Conservation (phyloP, 2,329 filamentous ascomycete species). For the Ilyonectria mors-panacis region DNA sequence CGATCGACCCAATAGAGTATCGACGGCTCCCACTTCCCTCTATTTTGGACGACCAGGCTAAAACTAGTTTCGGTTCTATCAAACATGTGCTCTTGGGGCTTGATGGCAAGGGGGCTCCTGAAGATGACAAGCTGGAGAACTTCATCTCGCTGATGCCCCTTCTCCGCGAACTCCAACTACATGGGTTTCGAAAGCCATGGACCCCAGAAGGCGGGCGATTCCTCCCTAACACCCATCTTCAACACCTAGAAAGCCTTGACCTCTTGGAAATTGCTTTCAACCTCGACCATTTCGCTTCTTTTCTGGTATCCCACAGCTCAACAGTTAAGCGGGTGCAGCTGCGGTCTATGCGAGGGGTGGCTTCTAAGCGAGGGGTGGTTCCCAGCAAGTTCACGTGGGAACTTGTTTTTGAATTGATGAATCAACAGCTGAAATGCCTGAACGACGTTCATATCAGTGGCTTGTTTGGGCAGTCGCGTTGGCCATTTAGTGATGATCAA, state of each 20-base stretch:
- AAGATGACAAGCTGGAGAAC: conserved; percentile 33
- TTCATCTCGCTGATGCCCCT: conserved; percentile 42
- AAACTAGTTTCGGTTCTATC: conserved; percentile 32
- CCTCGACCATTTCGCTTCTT: conserved; percentile 35
- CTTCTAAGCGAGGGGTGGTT: conserved; percentile 28
- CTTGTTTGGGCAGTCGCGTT: conserved; percentile 29
- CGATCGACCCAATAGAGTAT: conserved; percentile 38
- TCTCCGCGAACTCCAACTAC: conserved; percentile 36
- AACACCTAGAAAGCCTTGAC: conserved; percentile 39
- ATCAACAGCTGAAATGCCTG: conserved; percentile 17
- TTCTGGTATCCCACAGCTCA: conserved; percentile 33
- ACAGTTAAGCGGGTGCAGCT: conserved; percentile 35
- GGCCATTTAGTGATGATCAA: background rate
- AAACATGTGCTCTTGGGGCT: conserved; percentile 30
- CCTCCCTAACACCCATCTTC: conserved; percentile 34
- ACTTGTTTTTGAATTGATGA: conserved; percentile 35
- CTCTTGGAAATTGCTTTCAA: conserved; percentile 30
- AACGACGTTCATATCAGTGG: conserved; percentile 29
- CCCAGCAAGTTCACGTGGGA: conserved; percentile 37
- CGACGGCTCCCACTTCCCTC: conserved; percentile 25
- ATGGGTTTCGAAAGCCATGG: conserved; percentile 5
- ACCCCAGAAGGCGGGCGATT: conserved; percentile 33
- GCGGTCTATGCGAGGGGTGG: conserved; percentile 29
- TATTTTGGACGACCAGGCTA: conserved; percentile 11
- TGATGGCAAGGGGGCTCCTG: conserved; percentile 22